Base-by-base conservation (phyloP, 202 grass and related monocot genomes). In the Digitaria exilis region DNA sequence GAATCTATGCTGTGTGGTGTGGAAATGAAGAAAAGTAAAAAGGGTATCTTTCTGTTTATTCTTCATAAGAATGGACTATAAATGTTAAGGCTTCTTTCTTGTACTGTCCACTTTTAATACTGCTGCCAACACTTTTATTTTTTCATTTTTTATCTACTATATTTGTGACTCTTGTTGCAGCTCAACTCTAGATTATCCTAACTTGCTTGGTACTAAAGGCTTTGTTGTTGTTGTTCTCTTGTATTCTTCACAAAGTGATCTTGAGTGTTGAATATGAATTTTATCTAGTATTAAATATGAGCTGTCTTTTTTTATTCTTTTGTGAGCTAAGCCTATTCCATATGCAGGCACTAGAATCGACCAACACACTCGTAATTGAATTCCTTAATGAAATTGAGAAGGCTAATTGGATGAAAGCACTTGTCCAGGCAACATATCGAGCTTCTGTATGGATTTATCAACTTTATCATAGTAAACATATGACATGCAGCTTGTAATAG, bases 271-370 rank as follows among this genome's bases (percentile, higher is more conserved):
- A 13, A 63, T 46, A 62, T 64, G 51, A 32, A 63, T 16, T 50
- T 58, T 59, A 35, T 6, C 34, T 59, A 85, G 35, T 72, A 21
- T 75, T 80, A 34, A 51, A 32, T 42, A 65, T 15, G 4, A 28
- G 21, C 42, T 59, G 10, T 73, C 15, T 26, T 31, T 58, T n/a
- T 83, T 59, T 84, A 28, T 75, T 72, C 10, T 79, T 13, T 67
- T 82, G 77, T 78, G 17, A 55, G 57, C 34, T 86, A 73, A 68
- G 54, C 41, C 46, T 70, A 71, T 73, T 85, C 26, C 35, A 72
- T 88, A 78, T 87, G 77, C 90, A 98, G 92, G 96, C 92, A 78
- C 52, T 98, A 86, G 92, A 95, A 87, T 95, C 93, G 70, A 98
- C 89, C 24, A 95, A 81, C 87, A 93, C 96, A 76, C 48, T 95